These are phyloP conservation scores for Penicillium egyptiacum DNA, from an alignment of 495 filamentous ascomycete species.

Conservation along the genomic window DNA sequence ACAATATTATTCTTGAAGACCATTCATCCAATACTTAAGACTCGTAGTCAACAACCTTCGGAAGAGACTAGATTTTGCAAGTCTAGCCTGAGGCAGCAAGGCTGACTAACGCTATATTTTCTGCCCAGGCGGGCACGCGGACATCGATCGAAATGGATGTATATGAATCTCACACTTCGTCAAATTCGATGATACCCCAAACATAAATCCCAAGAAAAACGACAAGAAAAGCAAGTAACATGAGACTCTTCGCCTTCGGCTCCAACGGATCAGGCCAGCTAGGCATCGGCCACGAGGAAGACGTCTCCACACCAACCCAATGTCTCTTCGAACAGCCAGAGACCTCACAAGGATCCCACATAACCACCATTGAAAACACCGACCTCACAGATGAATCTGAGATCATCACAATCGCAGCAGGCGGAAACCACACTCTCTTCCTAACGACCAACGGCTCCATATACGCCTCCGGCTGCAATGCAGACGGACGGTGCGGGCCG, in stretches of 20 bases:
- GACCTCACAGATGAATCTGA: constrained; percentile 4
- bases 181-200: neutral
- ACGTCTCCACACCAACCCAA: constrained; percentile 64
- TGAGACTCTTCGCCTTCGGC: constrained; percentile 75
- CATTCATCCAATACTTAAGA: neutral
- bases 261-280: constrained; percentile 91
- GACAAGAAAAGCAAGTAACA: constrained; percentile 10
- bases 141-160: neutral
- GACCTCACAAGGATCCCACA: neutral
- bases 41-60: neutral
- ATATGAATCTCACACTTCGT: neutral
- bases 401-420: constrained; percentile 58
- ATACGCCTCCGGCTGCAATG: constrained; percentile 62
- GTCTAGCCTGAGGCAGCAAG: neutral
- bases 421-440: constrained; percentile 86
- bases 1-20: neutral
- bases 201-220: constrained; percentile 3
- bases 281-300: constrained; percentile 71
- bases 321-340: constrained; percentile 49
- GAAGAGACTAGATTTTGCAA: neutral
- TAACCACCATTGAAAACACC: neutral
- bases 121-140: neutral
- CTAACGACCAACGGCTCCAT: constrained; percentile 56
- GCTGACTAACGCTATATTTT: neutral
- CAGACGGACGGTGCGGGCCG: constrained; percentile 47